Conservation (phyloP, 768 basidiomycete genomes). For the Jaapia argillacea region DNA sequence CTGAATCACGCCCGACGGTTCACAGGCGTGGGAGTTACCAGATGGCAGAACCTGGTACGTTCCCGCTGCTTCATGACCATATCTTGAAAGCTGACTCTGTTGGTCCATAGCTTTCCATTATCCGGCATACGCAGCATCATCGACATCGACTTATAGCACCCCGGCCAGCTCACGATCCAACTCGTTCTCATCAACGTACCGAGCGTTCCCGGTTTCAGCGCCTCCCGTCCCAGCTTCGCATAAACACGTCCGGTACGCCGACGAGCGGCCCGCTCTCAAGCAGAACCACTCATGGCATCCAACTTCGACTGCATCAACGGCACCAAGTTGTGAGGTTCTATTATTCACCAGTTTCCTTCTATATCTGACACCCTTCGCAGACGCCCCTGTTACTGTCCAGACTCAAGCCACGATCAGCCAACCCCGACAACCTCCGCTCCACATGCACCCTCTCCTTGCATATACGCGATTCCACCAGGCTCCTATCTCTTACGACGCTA, state of each 20-base stretch:
- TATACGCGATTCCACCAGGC: conserved; percentile 44
- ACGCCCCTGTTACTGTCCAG: background rate
- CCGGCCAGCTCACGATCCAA: conserved; percentile 39
- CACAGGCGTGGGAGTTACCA: conserved; percentile 1
- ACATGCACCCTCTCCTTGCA: conserved; percentile 59
- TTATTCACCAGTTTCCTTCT: background rate
- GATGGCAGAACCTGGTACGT: no score
- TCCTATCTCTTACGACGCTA: conserved; percentile 53
- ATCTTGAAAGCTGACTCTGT: no score
- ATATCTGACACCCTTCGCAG: background rate
- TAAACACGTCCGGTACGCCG: conserved; percentile 29
- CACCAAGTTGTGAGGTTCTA: conserved; percentile 31
- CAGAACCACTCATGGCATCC: conserved; percentile 38
- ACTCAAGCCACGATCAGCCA: conserved; percentile 6
- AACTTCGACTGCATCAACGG: conserved; percentile 26
- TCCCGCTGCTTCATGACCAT: no score
- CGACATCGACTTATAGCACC: conserved; percentile 17
- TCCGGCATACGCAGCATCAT: conserved; percentile 15
- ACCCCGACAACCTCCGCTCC: conserved; percentile 25
- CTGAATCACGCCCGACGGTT: background rate
- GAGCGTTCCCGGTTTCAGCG: conserved; percentile 16
- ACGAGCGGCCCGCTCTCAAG: conserved; percentile 36
- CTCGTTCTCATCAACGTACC: conserved; percentile 39
- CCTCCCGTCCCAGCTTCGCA: conserved; percentile 24
- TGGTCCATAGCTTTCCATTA: background rate